Evolutionary conservation across 495 filamentous ascomycete genomes (phyloP), one percentile per base, ranked within the genome.

Genomic region (Trichoderma gamsii): DNA sequence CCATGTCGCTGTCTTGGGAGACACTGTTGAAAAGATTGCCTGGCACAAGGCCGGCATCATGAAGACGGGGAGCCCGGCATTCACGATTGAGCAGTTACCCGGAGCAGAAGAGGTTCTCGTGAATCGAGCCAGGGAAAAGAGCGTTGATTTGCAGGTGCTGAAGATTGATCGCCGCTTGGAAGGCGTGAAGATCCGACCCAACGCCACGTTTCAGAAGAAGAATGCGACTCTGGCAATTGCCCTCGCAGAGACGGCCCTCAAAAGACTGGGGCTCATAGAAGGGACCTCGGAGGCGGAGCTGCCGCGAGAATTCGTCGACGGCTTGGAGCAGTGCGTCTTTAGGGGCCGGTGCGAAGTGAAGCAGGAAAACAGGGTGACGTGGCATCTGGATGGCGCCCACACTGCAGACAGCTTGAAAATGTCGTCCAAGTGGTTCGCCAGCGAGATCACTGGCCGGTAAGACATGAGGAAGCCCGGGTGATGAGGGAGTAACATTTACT

Each of bases 41-140:
- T 98, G 96, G 95, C 94, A 99, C 73, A 98, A 99, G 76, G 91
- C 86, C 15, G 95, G 95, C 15, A 94, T 98, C 65, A 89, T 97
- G 80, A 99, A 98, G 75, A 29, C 75, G 2, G 87, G 85, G 0
- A 81, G 81, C 13, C 84, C 86, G 11, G 90, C 86, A 3, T 95
- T 96, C 67, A 91, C 89, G 1, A 86, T 90, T 13, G 86, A 87
- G 18, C 95, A 99, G 75, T 79, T 82, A 0, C 76, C 83, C 1
- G 78, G 73, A 15, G 95, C 93, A 0, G 76, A 89, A 64, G 76
- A 83, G 29, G 92, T 98, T 8, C 77, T 99, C 15, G 70, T 80
- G 38, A 75, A 88, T 41, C 84, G 96, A 49, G 95, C 94, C 2
- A 72, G 74, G 7, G 91, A 96, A 67, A 89, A 86, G 72, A 77